Conservation (phyloP, 345 rosid genomes). For the Mercurialis annua region DNA sequence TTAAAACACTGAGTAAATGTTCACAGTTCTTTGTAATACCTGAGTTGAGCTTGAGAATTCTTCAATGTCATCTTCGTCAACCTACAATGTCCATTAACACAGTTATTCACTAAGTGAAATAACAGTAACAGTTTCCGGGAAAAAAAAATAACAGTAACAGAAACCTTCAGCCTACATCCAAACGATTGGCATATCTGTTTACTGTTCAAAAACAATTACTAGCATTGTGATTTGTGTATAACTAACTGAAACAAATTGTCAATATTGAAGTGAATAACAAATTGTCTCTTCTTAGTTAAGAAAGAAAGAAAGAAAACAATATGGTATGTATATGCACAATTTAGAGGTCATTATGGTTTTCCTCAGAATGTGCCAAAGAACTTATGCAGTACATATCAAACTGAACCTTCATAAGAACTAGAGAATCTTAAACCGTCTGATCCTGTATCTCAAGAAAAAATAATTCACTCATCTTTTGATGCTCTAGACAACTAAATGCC, state of each 20-base stretch:
- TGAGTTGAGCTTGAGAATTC: conserved; percentile 45
- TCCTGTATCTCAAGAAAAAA: too few species aligned
- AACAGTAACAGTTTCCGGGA: background rate
- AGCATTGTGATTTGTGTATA: too few species aligned
- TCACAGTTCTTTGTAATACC: conserved; percentile 26
- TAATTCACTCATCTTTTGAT: too few species aligned
- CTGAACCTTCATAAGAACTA: too few species aligned
- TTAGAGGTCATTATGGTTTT: too few species aligned
- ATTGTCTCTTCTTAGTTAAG: background rate
- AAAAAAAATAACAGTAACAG: too few species aligned
- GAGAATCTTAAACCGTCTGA: too few species aligned
- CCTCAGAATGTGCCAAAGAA: too few species aligned
- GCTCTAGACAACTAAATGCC: background rate
- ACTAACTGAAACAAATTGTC: background rate
- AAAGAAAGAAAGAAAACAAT: too few species aligned
- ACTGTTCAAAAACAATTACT: too few species aligned
- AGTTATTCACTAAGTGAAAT: background rate
- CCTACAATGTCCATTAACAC: conserved; percentile 31
- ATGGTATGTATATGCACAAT: background rate
- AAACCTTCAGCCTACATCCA: background rate
- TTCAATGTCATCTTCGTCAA: conserved; percentile 44
- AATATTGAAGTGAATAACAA: background rate
- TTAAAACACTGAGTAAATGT: too few species aligned
- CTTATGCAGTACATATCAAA: too few species aligned
- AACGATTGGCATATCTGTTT: background rate